A percentile compares a stretch with the other conserved stretches of the same genome.
Evolutionary conservation across 192 early-diverging fungal genomes (phyloP).

Genomic region (Coemansia sp.): DNA sequence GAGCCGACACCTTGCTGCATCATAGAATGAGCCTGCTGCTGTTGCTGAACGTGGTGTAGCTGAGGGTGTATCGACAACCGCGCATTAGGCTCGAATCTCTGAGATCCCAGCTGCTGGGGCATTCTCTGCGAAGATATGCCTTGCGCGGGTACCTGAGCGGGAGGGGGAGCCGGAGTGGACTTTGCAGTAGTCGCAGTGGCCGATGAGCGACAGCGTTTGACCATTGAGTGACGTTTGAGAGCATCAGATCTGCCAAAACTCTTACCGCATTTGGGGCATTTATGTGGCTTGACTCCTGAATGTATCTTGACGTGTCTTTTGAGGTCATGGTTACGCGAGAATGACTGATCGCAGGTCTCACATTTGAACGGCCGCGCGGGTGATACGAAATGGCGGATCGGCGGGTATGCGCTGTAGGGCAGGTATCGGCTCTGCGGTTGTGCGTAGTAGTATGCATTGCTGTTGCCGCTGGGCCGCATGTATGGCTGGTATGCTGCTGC

Average conservation of each 20-base stretch:
- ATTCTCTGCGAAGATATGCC: slow-evolving; percentile 4
- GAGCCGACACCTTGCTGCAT: slow-evolving; percentile 12
- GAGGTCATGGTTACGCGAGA: slow-evolving; percentile 74
- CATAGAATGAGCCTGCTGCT: slow-evolving; percentile 11
- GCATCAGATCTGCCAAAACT: slow-evolving; percentile 76
- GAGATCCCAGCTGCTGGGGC: background rate
- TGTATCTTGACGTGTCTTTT: slow-evolving; percentile 78
- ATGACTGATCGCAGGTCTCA: slow-evolving; percentile 58
- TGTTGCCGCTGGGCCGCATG: slow-evolving; percentile 24
- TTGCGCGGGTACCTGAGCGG: background rate
- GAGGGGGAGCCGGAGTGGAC: slow-evolving; percentile 4
- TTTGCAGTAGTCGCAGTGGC: slow-evolving; percentile 6
- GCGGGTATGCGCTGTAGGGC: slow-evolving; percentile 51
- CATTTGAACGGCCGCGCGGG: slow-evolving; percentile 60
- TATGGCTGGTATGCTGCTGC: slow-evolving; percentile 51
- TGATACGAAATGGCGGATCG: slow-evolving; percentile 55
- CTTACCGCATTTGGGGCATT: slow-evolving; percentile 71
- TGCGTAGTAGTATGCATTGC: slow-evolving; percentile 47
- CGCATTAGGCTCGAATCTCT: slow-evolving; percentile 1
- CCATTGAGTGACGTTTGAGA: slow-evolving; percentile 67
- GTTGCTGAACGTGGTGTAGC: slow-evolving; percentile 15
- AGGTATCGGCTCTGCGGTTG: slow-evolving; percentile 47
- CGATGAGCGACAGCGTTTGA: slow-evolving; percentile 60
- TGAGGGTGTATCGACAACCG: slow-evolving; percentile 7
- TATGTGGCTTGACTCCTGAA: slow-evolving; percentile 75